Evolutionary conservation across 2,329 filamentous ascomycete species (phyloP), one percentile per base, ranked within the genome.

Genomic region (Cryphonectria nitschkei): DNA sequence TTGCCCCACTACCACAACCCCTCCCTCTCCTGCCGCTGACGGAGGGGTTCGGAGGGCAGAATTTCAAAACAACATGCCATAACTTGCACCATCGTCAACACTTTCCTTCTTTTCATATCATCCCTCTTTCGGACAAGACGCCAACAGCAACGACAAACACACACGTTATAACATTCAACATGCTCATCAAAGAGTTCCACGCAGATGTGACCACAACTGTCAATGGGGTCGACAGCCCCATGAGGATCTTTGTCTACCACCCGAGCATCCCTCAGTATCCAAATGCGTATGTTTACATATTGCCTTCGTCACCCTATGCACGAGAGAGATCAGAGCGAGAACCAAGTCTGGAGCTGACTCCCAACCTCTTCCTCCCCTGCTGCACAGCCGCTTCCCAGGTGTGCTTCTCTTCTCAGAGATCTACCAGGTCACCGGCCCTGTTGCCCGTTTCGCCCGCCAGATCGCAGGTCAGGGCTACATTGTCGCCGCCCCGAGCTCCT

Each of bases 401-500:
- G 93, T 98, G 6, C 92, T 93, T 19, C 86, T 98, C 70, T 98
- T 97, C 79, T 95, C 92, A 76, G 95, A 98, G 82, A 98, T 98
- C 77, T 63, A 68, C 65, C 52, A 65, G 95, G 95, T 98, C 26
- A 97, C 95, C 71, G 95, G 95, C 1, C 95, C 95, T 1, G 95
- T 98, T 37, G 88, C 92, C 72, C 90, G 95, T 68, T 97, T 98
- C 77, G 94, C 93, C 67, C 90, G 95, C 72, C 94, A 97, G 80
- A 97, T 98, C 76, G 93, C 94, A 54, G 92, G 93, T 2, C 93
- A 97, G 75, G 95, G 95, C 77, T 98, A 97, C 84, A 97, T 98
- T 75, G 94, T 95, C 75, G 95, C 93, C 13, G 94, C 94, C 0
- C 94, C 94, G 0, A 96, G 93, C 50, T 95, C 91, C 43, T 98